Evolutionary conservation across 2,329 filamentous ascomycete species (phyloP).

Genomic region (Botrytis galanthina): DNA sequence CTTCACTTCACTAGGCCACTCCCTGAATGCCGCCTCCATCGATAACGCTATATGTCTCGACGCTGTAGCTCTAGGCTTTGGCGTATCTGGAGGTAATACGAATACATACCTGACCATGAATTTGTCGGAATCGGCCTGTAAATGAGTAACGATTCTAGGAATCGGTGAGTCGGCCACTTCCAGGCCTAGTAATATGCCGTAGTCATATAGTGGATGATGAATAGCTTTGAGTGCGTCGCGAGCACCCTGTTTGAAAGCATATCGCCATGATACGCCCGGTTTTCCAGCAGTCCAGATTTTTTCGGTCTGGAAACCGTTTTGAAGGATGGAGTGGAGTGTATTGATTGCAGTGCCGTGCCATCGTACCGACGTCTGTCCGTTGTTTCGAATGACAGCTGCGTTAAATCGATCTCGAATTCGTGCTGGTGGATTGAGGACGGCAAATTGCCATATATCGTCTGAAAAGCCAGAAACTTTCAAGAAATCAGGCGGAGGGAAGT

Average conservation of each 20-base stretch:
- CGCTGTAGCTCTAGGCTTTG: not conserved
- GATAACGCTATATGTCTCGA: not conserved
- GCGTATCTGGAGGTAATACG: not conserved
- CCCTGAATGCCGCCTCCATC: not conserved
- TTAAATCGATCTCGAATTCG: not conserved
- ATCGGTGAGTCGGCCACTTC: not conserved
- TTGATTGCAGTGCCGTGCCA: not conserved
- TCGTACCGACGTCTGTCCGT: not conserved
- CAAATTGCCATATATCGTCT: not conserved
- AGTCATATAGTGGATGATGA: not conserved
- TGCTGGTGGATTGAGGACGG: not conserved
- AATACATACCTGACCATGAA: not conserved
- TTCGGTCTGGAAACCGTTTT: not conserved
- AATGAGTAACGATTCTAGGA: not conserved
- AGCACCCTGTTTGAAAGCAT: not conserved
- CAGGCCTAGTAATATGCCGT: conserved; percentile 2
- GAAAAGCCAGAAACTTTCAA: not conserved
- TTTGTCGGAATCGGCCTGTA: not conserved
- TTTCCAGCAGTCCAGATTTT: not conserved
- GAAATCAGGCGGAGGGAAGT: not conserved
- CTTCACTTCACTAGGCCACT: not conserved
- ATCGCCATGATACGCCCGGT: no score
- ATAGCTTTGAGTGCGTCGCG: not conserved
- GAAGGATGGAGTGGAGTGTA: not conserved
- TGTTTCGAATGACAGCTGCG: not conserved